phyloP scores from a whole-genome alignment of 257 asterid species.

The Paulownia fortunei region DNA sequence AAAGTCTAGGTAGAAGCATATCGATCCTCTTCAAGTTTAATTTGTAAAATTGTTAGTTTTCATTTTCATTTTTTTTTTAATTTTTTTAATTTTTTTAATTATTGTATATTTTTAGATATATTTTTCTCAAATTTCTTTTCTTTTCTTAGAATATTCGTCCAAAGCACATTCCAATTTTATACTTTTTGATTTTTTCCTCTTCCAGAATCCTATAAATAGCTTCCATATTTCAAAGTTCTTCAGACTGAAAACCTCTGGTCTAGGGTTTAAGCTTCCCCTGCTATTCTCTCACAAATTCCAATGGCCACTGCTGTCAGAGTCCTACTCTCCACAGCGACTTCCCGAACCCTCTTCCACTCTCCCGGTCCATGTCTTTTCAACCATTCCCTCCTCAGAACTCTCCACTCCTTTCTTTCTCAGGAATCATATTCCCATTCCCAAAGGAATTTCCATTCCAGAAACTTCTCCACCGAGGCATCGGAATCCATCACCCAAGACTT shows the following conservation, averaged over 20 bases:
- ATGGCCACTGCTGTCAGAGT: slow-evolving; percentile 62
- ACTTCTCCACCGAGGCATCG: slow-evolving; percentile 58
- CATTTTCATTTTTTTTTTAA: too few species aligned
- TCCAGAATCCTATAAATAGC: background rate
- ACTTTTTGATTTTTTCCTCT: too few species aligned
- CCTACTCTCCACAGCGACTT: slow-evolving; percentile 58
- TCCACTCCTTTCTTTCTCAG: slow-evolving; percentile 35
- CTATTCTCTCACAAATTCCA: background rate
- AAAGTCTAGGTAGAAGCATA: too few species aligned
- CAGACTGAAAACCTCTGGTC: slow-evolving; percentile 9
- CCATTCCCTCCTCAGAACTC: slow-evolving; percentile 38
- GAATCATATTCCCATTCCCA: slow-evolving; percentile 26
- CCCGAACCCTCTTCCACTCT: slow-evolving; percentile 35
- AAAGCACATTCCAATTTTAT: too few species aligned
- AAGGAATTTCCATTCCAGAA: slow-evolving; percentile 41
- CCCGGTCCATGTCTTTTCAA: slow-evolving; percentile 32
- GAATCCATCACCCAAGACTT: slow-evolving; percentile 52
- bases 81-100: too few species aligned
- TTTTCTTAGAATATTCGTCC: too few species aligned
- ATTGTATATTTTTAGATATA: too few species aligned
- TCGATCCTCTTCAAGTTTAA: too few species aligned
- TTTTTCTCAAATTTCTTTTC: too few species aligned
- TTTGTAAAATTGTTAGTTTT: too few species aligned
- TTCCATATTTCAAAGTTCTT: background rate
- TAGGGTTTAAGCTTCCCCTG: slow-evolving; percentile 58